These are phyloP conservation scores for Fragilaria radians DNA, from an alignment of 108 stramenopile genomes.

Conservation along the genomic window DNA sequence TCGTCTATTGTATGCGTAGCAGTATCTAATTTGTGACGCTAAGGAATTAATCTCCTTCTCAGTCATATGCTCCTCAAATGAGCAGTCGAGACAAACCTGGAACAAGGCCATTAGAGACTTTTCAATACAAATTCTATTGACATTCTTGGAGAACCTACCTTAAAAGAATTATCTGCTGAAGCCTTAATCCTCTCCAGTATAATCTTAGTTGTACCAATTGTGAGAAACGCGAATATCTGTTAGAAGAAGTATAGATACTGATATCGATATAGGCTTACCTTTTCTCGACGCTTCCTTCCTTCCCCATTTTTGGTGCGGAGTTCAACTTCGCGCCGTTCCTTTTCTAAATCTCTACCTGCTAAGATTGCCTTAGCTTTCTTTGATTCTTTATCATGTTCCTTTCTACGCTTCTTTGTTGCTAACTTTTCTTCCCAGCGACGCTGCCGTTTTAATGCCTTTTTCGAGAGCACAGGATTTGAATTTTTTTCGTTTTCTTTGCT, in stretches of 20 bases:
- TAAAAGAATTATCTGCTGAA: constrained; percentile 14
- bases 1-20: constrained; percentile 57
- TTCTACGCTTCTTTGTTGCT: constrained; percentile 54
- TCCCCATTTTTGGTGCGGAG: constrained; percentile 31
- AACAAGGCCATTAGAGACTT: constrained; percentile 13
- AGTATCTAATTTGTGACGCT: constrained; percentile 60
- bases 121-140: no score
- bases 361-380: constrained; percentile 55
- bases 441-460: constrained; percentile 61
- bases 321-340: constrained; percentile 35
- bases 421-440: constrained; percentile 43
- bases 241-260: no score
- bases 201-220: no score
- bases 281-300: constrained; percentile 45
- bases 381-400: constrained; percentile 48
- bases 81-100: constrained; percentile 62
- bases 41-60: constrained; percentile 58
- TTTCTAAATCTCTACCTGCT: constrained; percentile 61
- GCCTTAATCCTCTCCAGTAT: background rate
- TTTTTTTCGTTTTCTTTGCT: background rate
- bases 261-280: constrained; percentile 33
- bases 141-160: no score
- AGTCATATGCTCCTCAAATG: constrained; percentile 66
- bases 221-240: no score
- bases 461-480: constrained; percentile 31